Conservation (phyloP, 495 filamentous ascomycete genomes). For the Xylaria acuta region DNA sequence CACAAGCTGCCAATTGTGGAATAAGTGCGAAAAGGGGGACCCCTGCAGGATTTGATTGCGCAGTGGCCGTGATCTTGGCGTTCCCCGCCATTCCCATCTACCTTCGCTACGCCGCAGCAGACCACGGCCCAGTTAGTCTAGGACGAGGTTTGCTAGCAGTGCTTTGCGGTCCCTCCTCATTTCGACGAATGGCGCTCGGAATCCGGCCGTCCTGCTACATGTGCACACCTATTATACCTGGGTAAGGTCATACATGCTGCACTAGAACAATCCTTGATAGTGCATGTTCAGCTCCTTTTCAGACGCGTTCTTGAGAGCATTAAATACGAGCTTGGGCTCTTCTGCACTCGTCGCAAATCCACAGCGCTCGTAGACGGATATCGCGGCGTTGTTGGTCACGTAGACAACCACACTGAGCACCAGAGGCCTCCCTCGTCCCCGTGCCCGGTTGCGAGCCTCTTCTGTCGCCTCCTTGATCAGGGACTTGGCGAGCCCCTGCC, state of each 20-base stretch:
- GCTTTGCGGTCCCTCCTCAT: conserved; percentile 25
- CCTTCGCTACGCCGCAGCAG: not conserved
- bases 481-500: conserved; percentile 49
- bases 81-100: not conserved
- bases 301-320: conserved; percentile 29
- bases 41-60: conserved; percentile 32
- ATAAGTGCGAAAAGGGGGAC: conserved; percentile 13
- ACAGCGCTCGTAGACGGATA: conserved; percentile 51
- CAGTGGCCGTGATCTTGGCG: conserved; percentile 35
- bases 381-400: conserved; percentile 46
- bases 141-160: not conserved
- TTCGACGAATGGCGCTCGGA: conserved; percentile 21
- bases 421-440: conserved; percentile 28
- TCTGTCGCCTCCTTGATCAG: conserved; percentile 47
- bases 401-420: conserved; percentile 48
- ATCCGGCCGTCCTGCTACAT: not conserved
- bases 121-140: not conserved
- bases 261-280: not conserved
- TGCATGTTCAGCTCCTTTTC: conserved; percentile 32
- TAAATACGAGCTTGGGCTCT: conserved; percentile 32
- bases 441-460: conserved; percentile 38
- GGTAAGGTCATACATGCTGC: too few species aligned
- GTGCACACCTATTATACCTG: too few species aligned
- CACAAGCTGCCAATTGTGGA: conserved; percentile 37
- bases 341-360: conserved; percentile 50